Evolutionary conservation across 2,329 filamentous ascomycete genomes (phyloP), one percentile per base, ranked within the genome.

Genomic region (Colletotrichum orchidophilum): DNA sequence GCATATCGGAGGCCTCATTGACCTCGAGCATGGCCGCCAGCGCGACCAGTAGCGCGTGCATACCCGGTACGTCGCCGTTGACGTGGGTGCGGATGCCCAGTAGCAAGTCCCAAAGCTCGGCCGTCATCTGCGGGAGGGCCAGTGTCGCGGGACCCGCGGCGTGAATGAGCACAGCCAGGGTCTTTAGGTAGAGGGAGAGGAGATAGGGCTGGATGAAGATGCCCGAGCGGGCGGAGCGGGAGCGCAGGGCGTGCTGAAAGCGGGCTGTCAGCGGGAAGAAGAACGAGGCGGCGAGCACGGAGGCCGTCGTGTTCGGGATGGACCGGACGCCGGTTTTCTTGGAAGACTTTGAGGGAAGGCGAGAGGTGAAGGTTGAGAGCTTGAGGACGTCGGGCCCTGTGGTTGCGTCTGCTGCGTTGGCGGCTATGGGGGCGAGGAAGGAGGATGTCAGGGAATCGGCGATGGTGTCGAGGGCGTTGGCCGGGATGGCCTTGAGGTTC

Each of bases 261-360:
- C 94, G 91, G 0, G 92, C 93, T 0, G 93, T 92, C 11, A 99
- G 86, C 0, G 96, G 96, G 74, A 93, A 93, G 88, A 98, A 98
- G 84, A 98, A 96, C 18, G 88, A 88, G 0, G 90, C 86, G 0
- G 91, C 88, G 29, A 98, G 89, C 29, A 97, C 84, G 61, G 91
- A 90, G 49, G 95, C 92, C 0, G 97, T 90, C 9, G 91, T 91
- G 77, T 97, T 97, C 12, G 92, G 88, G 15, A 92, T 92, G 3
- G 91, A 83, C 65, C 87, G 87, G 33, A 86, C 74, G 18, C 84
- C 83, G 1, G 83, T 83, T 67, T 78, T 82, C 21, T 76, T 68
- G 29, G 75, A 80, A 1, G 76, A 70, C 63, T 73, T 79, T 46
- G 78, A 76, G 71, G 78, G 85, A 80, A 95, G 90, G 21, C 93